Evolutionary conservation across 108 stramenopile species (phyloP).

Genomic region (Schizochytrium sp.): DNA sequence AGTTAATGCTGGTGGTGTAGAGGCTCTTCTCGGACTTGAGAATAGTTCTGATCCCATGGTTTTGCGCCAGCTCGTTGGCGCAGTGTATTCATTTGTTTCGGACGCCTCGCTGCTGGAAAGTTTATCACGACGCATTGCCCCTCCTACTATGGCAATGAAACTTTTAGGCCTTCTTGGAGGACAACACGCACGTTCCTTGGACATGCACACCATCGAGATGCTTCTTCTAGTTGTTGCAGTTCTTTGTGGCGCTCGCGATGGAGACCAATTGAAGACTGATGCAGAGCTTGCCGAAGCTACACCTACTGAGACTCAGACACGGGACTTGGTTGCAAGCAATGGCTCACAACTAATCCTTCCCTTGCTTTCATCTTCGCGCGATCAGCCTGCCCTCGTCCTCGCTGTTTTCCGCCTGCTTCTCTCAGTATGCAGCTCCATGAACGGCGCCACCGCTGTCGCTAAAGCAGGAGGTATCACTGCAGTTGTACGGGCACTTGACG

Average conservation of each 20-base stretch:
- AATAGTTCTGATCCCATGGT: slow-evolving; percentile 31
- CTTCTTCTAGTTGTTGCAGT: slow-evolving; percentile 42
- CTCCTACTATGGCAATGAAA: slow-evolving; percentile 58
- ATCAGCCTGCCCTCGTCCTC: slow-evolving; percentile 50
- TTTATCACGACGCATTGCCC: slow-evolving; percentile 3
- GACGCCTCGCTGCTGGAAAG: neutral
- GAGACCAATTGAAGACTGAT: neutral
- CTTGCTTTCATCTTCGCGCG: neutral
- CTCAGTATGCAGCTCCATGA: slow-evolving; percentile 35
- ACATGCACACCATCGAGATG: slow-evolving; percentile 41
- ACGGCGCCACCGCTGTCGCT: slow-evolving; percentile 7
- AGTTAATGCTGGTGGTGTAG: slow-evolving; percentile 41
- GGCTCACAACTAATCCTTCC: slow-evolving; percentile 47
- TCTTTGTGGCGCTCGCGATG: slow-evolving; percentile 44
- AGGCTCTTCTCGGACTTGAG: slow-evolving; percentile 44
- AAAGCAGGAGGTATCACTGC: slow-evolving; percentile 5
- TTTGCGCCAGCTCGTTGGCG: slow-evolving; percentile 42
- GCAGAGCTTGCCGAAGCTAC: neutral
- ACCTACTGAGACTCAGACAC: slow-evolving; percentile 3
- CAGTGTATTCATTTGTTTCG: slow-evolving; percentile 45
- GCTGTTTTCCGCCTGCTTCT: slow-evolving; percentile 39
- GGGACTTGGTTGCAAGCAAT: slow-evolving; percentile 50
- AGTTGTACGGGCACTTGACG: slow-evolving; percentile 44
- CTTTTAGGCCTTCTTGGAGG: slow-evolving; percentile 6
- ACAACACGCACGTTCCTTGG: neutral